phyloP scores from a whole-genome alignment of 257 asterid genomes.

The Catharanthus roseus region DNA sequence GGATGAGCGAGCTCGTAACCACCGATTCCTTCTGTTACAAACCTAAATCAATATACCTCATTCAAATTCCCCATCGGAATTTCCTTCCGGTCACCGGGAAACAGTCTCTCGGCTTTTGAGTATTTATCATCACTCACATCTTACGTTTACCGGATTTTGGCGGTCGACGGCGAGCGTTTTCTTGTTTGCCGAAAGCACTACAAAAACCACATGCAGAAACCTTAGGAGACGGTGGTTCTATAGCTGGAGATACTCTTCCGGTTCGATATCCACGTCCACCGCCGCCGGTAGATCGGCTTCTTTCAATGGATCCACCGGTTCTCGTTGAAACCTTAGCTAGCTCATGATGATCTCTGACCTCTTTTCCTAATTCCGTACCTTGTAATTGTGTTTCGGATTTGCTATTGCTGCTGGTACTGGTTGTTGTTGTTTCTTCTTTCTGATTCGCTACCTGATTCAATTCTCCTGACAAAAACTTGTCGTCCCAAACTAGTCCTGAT shows the following conservation, averaged over 20 bases:
- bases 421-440: constrained; percentile 21
- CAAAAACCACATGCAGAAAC: constrained; percentile 51
- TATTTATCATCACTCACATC: constrained; percentile 24
- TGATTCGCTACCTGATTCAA: constrained; percentile 34
- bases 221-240: constrained; percentile 51
- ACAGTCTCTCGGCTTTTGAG: not conserved
- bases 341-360: constrained; percentile 10
- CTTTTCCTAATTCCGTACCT: not conserved
- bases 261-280: constrained; percentile 35
- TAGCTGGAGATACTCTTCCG: constrained; percentile 43
- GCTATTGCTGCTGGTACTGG: constrained; percentile 21
- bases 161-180: constrained; percentile 25
- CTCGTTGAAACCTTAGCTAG: constrained; percentile 9
- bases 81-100: constrained; percentile 10
- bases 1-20: constrained; percentile 6
- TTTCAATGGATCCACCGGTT: constrained; percentile 39
- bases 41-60: constrained; percentile 6
- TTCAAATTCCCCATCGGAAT: constrained; percentile 12
- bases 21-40: constrained; percentile 8
- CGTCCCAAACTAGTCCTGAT: constrained; percentile 89
- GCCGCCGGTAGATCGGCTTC: constrained; percentile 43
- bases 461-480: constrained; percentile 55
- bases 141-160: constrained; percentile 36
- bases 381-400: constrained; percentile 13
- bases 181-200: constrained; percentile 38